Evolutionary conservation across 805 yeast genomes (phyloP).

Genomic region (Metschnikowia borealis): DNA sequence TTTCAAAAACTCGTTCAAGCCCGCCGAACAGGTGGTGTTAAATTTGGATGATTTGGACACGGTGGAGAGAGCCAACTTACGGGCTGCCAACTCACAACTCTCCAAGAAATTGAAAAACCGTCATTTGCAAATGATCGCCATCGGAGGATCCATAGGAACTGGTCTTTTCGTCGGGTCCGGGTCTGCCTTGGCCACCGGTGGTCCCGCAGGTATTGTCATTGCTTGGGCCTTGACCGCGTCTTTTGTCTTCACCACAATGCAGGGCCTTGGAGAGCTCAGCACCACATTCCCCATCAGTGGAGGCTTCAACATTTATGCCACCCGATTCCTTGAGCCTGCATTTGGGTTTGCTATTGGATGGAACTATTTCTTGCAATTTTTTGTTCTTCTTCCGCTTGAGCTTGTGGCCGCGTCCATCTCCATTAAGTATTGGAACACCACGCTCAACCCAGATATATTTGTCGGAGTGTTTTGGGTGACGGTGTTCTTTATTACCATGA

Average conservation of each 20-base stretch:
- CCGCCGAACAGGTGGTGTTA: slow-evolving; percentile 23
- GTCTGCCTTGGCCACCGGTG: slow-evolving; percentile 53
- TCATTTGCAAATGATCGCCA: slow-evolving; percentile 68
- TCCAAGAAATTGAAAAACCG: slow-evolving; percentile 41
- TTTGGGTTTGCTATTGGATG: slow-evolving; percentile 26
- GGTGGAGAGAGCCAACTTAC: slow-evolving; percentile 27
- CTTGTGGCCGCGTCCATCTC: slow-evolving; percentile 35
- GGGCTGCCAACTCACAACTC: slow-evolving; percentile 22
- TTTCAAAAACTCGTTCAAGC: slow-evolving; percentile 34
- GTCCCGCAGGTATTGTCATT: slow-evolving; percentile 57
- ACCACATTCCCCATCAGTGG: slow-evolving; percentile 39
- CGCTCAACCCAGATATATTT: slow-evolving; percentile 48
- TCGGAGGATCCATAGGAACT: slow-evolving; percentile 67
- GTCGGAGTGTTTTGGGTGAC: slow-evolving; percentile 52
- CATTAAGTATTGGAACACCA: slow-evolving; percentile 46
- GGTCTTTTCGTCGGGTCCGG: slow-evolving; percentile 67
- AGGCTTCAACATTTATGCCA: slow-evolving; percentile 23
- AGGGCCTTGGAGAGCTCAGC: slow-evolving; percentile 65
- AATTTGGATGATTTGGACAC: slow-evolving; percentile 22
- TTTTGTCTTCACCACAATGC: slow-evolving; percentile 56
- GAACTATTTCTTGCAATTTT: slow-evolving; percentile 38
- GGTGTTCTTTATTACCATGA: slow-evolving; percentile 49
- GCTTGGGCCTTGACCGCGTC: slow-evolving; percentile 56
- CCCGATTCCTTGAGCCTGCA: slow-evolving; percentile 21
- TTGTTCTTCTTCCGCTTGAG: slow-evolving; percentile 35